Evolutionary conservation across 2,329 filamentous ascomycete species (phyloP).

Genomic region (Dactylonectria macrodidyma): DNA sequence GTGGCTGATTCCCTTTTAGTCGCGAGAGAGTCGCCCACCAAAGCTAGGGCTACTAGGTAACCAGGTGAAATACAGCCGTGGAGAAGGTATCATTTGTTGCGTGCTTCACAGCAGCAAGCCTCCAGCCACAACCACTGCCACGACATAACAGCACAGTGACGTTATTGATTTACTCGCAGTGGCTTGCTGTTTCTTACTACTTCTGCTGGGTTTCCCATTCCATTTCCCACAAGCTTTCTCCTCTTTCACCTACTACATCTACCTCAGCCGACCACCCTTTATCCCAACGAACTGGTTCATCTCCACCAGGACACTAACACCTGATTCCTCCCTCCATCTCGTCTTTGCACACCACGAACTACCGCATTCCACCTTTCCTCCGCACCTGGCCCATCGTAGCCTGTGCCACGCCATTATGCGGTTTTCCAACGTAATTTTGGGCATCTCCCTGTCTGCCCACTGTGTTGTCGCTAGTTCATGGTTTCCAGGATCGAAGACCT

Average conservation of each 20-base stretch:
- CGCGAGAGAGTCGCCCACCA: not conserved
- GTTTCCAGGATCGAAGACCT: constrained; percentile 82
- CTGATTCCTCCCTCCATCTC: not conserved
- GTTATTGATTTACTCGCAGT: constrained; percentile 29
- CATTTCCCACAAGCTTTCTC: not conserved
- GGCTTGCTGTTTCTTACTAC: constrained; percentile 3
- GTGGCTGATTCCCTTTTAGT: not conserved
- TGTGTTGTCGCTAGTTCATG: constrained; percentile 82
- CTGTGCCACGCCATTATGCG: constrained; percentile 74
- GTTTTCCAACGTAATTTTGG: constrained; percentile 78
- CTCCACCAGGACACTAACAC: constrained; percentile 17
- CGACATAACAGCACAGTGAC: constrained; percentile 21
- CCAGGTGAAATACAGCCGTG: not conserved
- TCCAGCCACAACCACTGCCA: constrained; percentile 13
- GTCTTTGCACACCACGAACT: constrained; percentile 6
- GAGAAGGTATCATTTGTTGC: not conserved
- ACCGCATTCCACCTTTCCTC: constrained; percentile 15
- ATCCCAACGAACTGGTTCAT: not conserved
- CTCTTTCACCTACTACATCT: not conserved
- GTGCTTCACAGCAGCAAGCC: constrained; percentile 5
- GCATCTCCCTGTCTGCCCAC: constrained; percentile 81
- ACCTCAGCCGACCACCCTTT: not conserved
- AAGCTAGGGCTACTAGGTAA: too few relatives aligned
- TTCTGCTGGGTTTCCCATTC: not conserved
- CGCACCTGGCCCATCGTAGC: constrained; percentile 6